Base-by-base conservation (phyloP, 768 basidiomycete genomes). In the Wakefieldia striispora region DNA sequence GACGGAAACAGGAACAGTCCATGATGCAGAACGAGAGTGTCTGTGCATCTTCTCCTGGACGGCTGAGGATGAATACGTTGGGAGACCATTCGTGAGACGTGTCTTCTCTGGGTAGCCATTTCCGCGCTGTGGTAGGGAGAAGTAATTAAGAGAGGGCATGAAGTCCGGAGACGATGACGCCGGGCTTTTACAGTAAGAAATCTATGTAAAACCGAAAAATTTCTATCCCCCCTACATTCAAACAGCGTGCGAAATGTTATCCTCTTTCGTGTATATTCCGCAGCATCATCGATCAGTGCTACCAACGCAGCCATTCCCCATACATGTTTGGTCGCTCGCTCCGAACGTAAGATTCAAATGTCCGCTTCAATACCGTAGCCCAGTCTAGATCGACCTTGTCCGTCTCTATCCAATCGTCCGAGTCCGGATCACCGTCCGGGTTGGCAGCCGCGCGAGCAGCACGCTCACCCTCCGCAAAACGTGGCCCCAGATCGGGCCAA, bases 291-390 rank as follows among this genome's bases (percentile, higher is more conserved):
- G n/a, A n/a, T n/a, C n/a, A n/a, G n/a, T n/a, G n/a, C 47, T 58
- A 59, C 61, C 66, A 55, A 20, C 41, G 51, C 8, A 72, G 37
- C 80, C 79, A 82, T 71, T 94, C 92, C 29, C 92, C 91, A 68
- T 94, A 94, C 89, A 92, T 90, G 64, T 95, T 97, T 19, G 94
- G 91, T 26, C 82, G 70, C 68, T 97, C 93, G 2, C 85, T 88
- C 6, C 94, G 77, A 45, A 97, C 66, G 67, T 89, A 95, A 45
- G 82, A 80, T 72, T 97, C 95, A 65, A 95, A 95, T n/a, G 91
- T 92, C 70, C 95, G 75, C 74, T 97, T 97, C 50, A 95, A 66
- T 40, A 95, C 93, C 16, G 86, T 79, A 34, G 88, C 78, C 95
- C 94, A 97, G 63, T 86, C 82, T 46, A 92, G 69, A 66, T 93